Conservation (phyloP, 1,139 yeast genomes). For the Magnusiomyces ingens region DNA sequence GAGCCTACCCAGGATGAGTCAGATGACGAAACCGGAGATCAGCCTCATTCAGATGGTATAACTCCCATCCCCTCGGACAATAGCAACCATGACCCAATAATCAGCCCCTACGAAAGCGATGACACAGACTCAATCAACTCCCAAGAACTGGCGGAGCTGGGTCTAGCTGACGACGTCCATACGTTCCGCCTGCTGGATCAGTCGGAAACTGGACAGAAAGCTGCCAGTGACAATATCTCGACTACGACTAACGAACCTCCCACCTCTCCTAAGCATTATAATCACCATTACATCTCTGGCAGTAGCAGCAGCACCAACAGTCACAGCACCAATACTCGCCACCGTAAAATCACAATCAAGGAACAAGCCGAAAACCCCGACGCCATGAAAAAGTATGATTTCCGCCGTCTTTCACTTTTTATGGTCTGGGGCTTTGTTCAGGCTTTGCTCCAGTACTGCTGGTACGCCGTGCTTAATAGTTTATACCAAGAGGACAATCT, state of each 20-base stretch:
- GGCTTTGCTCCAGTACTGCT: conserved; percentile 77
- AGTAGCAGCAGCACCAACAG: conserved; percentile 18
- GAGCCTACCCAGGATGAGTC: conserved; percentile 18
- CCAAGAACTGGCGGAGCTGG: conserved; percentile 30
- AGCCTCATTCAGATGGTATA: not conserved
- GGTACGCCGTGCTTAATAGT: conserved; percentile 78
- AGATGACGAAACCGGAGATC: not conserved
- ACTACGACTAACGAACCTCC: conserved; percentile 2
- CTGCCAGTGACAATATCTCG: not conserved
- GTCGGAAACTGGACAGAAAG: too few relatives aligned
- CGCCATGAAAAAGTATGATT: conserved; percentile 44
- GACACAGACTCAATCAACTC: conserved; percentile 25
- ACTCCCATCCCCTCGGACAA: not conserved
- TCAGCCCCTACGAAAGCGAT: not conserved
- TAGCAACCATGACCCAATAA: not conserved
- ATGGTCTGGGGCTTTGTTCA: conserved; percentile 75
- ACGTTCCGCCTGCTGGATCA: not conserved
- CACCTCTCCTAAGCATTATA: conserved; percentile 16
- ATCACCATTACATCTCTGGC: conserved; percentile 11
- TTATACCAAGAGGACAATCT: conserved; percentile 72
- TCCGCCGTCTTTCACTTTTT: conserved; percentile 69
- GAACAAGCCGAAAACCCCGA: conserved; percentile 34
- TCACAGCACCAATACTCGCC: conserved; percentile 15
- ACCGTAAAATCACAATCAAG: conserved; percentile 19
- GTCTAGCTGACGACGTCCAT: conserved; percentile 22